A percentile compares a stretch with the other conserved stretches of the same genome.
Conservation (phyloP, 2,329 filamentous ascomycete genomes). For the Lasiodiplodia sp. region DNA sequence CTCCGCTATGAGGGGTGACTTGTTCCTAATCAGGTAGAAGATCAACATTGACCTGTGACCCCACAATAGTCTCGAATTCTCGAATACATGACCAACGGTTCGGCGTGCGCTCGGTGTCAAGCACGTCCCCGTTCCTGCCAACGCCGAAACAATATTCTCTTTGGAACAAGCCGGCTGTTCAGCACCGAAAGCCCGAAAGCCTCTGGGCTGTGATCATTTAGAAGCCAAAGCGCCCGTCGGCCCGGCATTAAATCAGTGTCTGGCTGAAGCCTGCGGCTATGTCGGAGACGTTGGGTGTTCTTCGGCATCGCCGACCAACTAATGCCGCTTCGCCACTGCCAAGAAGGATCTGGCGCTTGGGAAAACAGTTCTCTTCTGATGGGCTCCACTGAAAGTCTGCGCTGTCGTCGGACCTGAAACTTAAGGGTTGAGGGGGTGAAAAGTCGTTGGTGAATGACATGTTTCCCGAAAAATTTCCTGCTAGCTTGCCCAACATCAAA, state of each 20-base stretch:
- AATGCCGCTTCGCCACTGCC: constrained; percentile 1
- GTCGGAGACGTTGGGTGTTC: background rate
- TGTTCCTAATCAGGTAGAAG: background rate
- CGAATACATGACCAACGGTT: background rate
- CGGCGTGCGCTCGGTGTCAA: background rate
- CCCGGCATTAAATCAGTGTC: background rate
- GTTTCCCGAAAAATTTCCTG: background rate
- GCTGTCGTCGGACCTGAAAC: background rate
- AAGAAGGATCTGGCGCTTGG: background rate
- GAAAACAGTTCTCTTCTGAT: background rate
- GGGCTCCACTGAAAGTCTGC: background rate
- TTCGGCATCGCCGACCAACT: background rate
- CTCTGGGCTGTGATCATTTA: background rate
- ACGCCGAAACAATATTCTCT: background rate
- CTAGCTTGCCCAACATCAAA: background rate
- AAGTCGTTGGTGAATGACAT: background rate
- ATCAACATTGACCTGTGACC: background rate
- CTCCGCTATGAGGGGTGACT: too few species aligned
- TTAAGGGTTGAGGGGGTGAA: background rate
- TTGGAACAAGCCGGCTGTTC: background rate
- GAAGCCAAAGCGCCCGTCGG: background rate
- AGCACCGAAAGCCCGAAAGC: background rate
- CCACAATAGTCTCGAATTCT: background rate
- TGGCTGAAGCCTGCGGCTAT: background rate
- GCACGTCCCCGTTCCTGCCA: background rate